Base-by-base conservation (phyloP, 192 early-diverging fungal genomes). In the Coemansia sp. region DNA sequence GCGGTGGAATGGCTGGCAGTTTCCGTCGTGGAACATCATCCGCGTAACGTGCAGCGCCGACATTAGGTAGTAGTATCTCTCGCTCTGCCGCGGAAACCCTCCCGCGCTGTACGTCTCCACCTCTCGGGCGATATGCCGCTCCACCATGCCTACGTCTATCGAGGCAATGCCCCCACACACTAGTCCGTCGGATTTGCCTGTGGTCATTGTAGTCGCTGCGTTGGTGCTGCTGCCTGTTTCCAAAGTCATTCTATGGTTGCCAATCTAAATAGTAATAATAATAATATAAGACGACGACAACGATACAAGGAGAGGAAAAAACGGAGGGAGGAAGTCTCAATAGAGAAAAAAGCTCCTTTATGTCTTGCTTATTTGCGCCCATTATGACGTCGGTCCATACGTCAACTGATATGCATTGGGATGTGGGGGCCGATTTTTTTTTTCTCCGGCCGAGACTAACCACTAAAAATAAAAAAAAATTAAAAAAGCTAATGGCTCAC, bases 41-140 rank as follows among this genome's bases (percentile, higher is more conserved):
- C 81, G 71, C 3, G 76, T 54, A 5, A 83, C 74, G 49, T 83
- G 81, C 19, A 83, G 73, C 35, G 78, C 81, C 10, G 81, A 83
- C 81, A 83, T 83, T 6, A 83, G 72, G 37, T 71, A 65, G 64
- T 83, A 83, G 73, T 83, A 83, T 49, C 81, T 65, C 64, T 78
- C 71, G 65, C 73, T 76, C 59, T 83, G 76, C 14, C 81, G 81
- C 19, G 81, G 81, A 39, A 71, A 83, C 24, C 72, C 73, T 27
- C 76, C 81, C 9, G 70, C 31, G 65, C 72, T 75, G 65, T 78
- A 83, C 22, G 69, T 71, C 62, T 71, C 57, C 4, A 83, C 81
- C 60, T 83, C 81, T 20, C 64, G 70, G 19, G 68, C 61, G 17
- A 83, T 75, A 60, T 79, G 72, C 12, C 57, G 29, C 58, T 83